Conservation (phyloP, 352 stramenopile genomes). For the Globisporangium solare region DNA sequence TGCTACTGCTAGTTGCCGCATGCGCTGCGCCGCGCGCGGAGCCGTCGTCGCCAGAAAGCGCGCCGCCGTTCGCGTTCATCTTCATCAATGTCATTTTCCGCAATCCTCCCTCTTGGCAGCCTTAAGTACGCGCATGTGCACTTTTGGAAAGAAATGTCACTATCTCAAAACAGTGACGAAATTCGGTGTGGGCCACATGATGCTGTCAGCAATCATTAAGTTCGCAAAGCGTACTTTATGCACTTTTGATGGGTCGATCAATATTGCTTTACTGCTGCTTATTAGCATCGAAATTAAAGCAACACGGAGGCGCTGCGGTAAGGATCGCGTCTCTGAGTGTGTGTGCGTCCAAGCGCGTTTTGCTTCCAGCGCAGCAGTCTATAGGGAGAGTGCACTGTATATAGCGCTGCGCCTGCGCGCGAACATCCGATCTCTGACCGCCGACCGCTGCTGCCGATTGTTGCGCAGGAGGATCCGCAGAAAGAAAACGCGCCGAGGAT, state of each 20-base stretch:
- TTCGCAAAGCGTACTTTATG: neutral
- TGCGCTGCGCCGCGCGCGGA: neutral
- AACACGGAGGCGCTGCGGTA: too few relatives aligned
- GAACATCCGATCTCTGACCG: neutral
- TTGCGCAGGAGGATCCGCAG: slow-evolving; percentile 3
- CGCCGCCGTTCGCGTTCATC: neutral
- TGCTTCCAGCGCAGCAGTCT: too few relatives aligned
- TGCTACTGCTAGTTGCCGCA: neutral
- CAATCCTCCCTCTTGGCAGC: neutral
- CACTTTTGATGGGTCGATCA: neutral
- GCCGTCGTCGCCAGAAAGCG: neutral
- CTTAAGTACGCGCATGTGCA: neutral
- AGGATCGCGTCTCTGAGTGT: too few relatives aligned
- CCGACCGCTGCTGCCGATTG: slow-evolving; percentile 7
- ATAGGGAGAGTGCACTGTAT: too few relatives aligned
- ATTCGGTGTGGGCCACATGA: neutral
- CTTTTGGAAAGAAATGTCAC: neutral
- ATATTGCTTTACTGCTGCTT: too few relatives aligned
- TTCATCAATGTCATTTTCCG: slow-evolving; percentile 9
- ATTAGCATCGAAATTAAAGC: too few relatives aligned
- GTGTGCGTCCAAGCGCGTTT: too few relatives aligned
- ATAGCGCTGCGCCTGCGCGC: too few relatives aligned
- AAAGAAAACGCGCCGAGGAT: neutral
- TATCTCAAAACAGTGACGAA: neutral
- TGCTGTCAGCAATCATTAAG: neutral